phyloP scores from a whole-genome alignment of 805 yeast genomes.

The Kazachstania africana region DNA sequence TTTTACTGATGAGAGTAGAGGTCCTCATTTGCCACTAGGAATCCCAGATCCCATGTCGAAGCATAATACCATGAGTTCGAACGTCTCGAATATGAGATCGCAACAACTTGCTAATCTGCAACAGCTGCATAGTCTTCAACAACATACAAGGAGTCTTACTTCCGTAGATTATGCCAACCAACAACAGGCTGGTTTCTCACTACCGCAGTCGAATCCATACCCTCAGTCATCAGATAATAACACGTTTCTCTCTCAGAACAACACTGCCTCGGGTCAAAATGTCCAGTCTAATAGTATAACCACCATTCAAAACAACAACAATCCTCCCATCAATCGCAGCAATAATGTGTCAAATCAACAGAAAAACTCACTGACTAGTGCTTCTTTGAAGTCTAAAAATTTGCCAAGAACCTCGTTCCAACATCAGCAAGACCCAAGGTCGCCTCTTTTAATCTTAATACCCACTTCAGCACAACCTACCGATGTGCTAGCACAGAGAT shows the following conservation, averaged over 20 bases:
- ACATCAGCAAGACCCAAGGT: conserved; percentile 30
- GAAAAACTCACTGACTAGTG: conserved; percentile 8
- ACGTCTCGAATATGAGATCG: conserved; percentile 28
- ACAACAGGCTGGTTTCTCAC: conserved; percentile 1
- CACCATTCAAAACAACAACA: too few species aligned
- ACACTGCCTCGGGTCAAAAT: too few species aligned
- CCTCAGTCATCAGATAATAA: too few species aligned
- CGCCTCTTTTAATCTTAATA: conserved; percentile 37
- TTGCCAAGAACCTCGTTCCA: conserved; percentile 10
- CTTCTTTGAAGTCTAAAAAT: conserved; percentile 6
- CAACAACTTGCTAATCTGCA: conserved; percentile 36
- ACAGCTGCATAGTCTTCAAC: conserved; percentile 34
- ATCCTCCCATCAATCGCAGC: conserved; percentile 7
- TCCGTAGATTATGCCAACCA: conserved; percentile 10
- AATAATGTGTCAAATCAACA: conserved; percentile 6
- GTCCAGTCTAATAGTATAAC: too few species aligned
- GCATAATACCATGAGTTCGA: conserved; percentile 29
- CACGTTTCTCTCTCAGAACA: too few species aligned
- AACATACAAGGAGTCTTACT: conserved; percentile 34
- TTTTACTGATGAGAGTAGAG: too few species aligned
- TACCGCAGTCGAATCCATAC: too few species aligned
- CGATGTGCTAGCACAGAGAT: conserved; percentile 72
- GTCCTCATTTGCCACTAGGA: too few species aligned
- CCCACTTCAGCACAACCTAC: conserved; percentile 70
- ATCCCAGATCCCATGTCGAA: too few species aligned